Conservation (phyloP, 164 flowering plant species). For the Nelumbo lutea region DNA sequence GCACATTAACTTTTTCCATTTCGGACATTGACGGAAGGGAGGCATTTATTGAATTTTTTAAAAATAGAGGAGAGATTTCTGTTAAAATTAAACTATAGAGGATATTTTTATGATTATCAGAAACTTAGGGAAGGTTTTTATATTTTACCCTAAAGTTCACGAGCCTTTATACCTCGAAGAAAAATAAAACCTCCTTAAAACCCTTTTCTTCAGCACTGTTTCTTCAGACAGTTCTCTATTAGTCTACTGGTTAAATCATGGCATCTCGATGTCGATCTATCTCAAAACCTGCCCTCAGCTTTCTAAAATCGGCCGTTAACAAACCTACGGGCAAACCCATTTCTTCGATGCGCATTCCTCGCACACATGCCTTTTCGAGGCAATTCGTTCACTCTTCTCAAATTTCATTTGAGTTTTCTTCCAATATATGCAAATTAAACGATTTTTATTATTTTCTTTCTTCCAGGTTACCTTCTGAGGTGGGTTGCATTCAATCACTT, state of each 20-base stretch:
- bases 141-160: no score
- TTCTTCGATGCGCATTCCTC: slow-evolving; percentile 24
- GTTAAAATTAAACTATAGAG: no score
- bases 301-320: slow-evolving; percentile 44
- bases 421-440: background rate
- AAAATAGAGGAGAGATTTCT: no score
- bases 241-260: slow-evolving; percentile 20
- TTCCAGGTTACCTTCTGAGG: slow-evolving; percentile 48
- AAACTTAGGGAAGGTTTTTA: no score
- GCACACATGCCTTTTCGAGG: slow-evolving; percentile 42
- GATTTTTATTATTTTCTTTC: background rate
- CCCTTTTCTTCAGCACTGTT: no score
- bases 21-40: no score
- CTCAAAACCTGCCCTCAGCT: slow-evolving; percentile 44
- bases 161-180: no score
- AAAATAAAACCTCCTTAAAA: no score
- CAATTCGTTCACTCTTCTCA: slow-evolving; percentile 5
- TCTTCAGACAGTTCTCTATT: no score
- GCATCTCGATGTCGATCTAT: slow-evolving; percentile 67
- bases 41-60: no score
- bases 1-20: no score
- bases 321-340: slow-evolving; percentile 37
- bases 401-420: background rate
- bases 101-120: no score
- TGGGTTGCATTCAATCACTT: slow-evolving; percentile 65